Evolutionary conservation across 805 yeast genomes (phyloP).

Genomic region (Candida endomychidarum): DNA sequence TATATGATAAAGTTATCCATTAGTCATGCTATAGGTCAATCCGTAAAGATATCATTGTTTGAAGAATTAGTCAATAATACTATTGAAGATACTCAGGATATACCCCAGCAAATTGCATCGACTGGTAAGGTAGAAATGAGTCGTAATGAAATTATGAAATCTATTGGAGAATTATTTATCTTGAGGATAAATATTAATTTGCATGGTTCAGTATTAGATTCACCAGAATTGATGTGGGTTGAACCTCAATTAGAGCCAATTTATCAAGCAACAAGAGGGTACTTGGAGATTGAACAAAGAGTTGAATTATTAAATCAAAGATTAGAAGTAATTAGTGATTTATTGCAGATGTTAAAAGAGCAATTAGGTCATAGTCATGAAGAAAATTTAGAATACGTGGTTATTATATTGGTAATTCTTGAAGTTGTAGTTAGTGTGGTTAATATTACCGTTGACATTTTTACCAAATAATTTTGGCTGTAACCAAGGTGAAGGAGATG

Average conservation of each 20-base stretch:
- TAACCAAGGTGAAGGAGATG: too few species aligned
- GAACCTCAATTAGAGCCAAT: conserved; percentile 98
- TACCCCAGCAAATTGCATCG: conserved; percentile 92
- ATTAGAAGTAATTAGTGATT: conserved; percentile 88
- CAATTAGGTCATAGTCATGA: conserved; percentile 93
- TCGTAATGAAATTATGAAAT: conserved; percentile 93
- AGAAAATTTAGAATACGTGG: conserved; percentile 88
- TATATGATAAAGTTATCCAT: conserved; percentile 91
- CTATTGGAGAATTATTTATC: conserved; percentile 93
- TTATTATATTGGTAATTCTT: conserved; percentile 85
- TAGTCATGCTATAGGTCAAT: conserved; percentile 94
- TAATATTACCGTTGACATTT: conserved; percentile 66
- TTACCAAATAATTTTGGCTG: too few species aligned
- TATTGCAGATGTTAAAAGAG: conserved; percentile 93
- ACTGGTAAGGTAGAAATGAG: conserved; percentile 95
- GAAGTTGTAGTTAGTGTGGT: conserved; percentile 87
- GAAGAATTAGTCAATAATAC: conserved; percentile 97
- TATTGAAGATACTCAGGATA: conserved; percentile 94
- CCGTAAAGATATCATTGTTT: conserved; percentile 90
- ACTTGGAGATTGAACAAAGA: conserved; percentile 90
- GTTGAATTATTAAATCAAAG: conserved; percentile 88
- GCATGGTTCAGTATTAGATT: conserved; percentile 87
- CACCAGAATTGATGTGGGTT: conserved; percentile 98
- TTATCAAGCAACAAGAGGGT: conserved; percentile 95
- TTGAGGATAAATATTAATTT: conserved; percentile 77